Percentiles rank a stretch among this genome's conserved stretches.
phyloP scores from a whole-genome alignment of 139 green algal genomes.

The Picochlorum sp. region DNA sequence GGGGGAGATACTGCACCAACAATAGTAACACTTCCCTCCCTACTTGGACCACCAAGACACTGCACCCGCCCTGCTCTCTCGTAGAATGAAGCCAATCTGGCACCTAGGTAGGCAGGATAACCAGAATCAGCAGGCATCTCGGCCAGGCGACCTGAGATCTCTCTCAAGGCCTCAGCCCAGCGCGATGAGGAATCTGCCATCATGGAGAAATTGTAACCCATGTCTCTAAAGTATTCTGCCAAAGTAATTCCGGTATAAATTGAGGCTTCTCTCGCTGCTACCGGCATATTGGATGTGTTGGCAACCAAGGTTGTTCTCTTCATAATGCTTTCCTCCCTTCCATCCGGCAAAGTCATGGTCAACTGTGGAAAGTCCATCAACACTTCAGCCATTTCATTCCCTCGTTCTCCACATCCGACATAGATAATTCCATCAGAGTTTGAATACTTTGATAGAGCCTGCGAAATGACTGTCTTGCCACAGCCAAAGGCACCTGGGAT shows the following conservation, averaged over 20 bases:
- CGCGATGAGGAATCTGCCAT: constrained; percentile 98
- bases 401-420: constrained; percentile 94
- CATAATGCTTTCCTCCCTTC: constrained; percentile 97
- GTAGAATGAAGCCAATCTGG: constrained; percentile 95
- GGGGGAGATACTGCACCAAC: constrained; percentile 96
- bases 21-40: constrained; percentile 95
- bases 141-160: constrained; percentile 96
- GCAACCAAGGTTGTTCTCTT: constrained; percentile 95
- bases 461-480: constrained; percentile 98
- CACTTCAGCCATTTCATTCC: constrained; percentile 87
- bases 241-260: constrained; percentile 99
- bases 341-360: constrained; percentile 95
- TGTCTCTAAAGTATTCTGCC: constrained; percentile 98
- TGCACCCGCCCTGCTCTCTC: constrained; percentile 91
- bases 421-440: constrained; percentile 99
- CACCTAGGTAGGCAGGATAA: constrained; percentile 85
- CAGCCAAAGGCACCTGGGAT: constrained; percentile 98
- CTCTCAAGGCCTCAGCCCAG: constrained; percentile 97
- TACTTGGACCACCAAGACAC: constrained; percentile 83
- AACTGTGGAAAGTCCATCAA: constrained; percentile 94
- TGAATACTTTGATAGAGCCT: constrained; percentile 97
- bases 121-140: constrained; percentile 97
- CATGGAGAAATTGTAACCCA: constrained; percentile 96
- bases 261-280: constrained; percentile 96
- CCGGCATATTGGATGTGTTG: constrained; percentile 99